Conservation (phyloP, 768 basidiomycete species). For the Russula ochroleuca region DNA sequence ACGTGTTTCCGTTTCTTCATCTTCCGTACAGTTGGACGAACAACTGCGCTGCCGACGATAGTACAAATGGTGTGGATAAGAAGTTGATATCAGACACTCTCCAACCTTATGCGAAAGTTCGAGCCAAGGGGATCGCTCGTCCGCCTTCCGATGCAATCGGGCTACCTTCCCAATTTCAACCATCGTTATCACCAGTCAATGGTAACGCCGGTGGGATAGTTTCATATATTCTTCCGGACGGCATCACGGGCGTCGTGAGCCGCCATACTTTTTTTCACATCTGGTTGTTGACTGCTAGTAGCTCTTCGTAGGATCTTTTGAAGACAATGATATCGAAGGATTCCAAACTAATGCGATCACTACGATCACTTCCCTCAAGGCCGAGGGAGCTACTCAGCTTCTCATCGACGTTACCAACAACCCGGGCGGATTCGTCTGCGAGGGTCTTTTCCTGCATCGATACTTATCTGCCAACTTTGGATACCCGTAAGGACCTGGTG, state of each 20-base stretch:
- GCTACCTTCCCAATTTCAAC: conserved; percentile 49
- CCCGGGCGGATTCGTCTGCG: conserved; percentile 56
- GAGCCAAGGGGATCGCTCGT: conserved; percentile 40
- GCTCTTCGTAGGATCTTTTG: conserved; percentile 64
- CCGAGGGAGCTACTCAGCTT: conserved; percentile 46
- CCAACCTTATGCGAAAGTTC: background rate
- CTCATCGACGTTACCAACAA: conserved; percentile 62
- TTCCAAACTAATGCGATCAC: conserved; percentile 52
- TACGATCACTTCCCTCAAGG: conserved; percentile 45
- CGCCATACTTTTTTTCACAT: background rate
- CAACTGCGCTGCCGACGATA: conserved; percentile 51
- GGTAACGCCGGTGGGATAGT: conserved; percentile 51
- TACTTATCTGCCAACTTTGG: conserved; percentile 52
- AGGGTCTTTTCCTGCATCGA: conserved; percentile 58
- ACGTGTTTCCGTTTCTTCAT: background rate
- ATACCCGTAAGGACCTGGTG: conserved; percentile 44
- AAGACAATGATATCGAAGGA: conserved; percentile 34
- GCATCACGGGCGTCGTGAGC: conserved; percentile 57
- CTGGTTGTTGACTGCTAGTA: conserved; percentile 28
- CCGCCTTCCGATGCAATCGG: conserved; percentile 40
- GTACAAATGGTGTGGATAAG: conserved; percentile 52
- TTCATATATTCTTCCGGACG: conserved; percentile 53
- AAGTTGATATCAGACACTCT: conserved; percentile 25
- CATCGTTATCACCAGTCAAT: conserved; percentile 43
- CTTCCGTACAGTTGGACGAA: conserved; percentile 46